Evolutionary conservation across 2,329 filamentous ascomycete species (phyloP).

Genomic region (Penicillium sp.): DNA sequence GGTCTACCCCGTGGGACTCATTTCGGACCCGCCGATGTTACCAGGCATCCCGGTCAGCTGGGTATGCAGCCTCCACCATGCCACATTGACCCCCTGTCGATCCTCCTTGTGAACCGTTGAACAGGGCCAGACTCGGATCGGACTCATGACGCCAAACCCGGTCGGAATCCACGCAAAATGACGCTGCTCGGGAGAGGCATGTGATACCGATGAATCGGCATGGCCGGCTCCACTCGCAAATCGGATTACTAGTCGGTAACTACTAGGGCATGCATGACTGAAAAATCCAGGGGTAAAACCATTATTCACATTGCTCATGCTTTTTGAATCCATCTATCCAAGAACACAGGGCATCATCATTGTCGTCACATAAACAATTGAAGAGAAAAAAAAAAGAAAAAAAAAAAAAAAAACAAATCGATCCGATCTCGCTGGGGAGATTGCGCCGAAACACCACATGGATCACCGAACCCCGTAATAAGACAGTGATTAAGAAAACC

Average conservation of each 20-base stretch:
- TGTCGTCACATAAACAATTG: background rate
- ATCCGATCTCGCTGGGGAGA: background rate
- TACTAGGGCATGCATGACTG: background rate
- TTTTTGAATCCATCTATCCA: constrained; percentile 6
- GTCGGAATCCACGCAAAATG: background rate
- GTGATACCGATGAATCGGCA: background rate
- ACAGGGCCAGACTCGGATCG: background rate
- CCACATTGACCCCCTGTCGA: background rate
- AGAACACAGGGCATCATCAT: constrained; percentile 1
- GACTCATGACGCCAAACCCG: background rate
- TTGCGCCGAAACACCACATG: background rate
- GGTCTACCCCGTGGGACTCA: background rate
- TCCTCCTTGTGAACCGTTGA: background rate
- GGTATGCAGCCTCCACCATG: background rate
- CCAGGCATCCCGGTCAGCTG: background rate
- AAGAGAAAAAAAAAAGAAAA: background rate
- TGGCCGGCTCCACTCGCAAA: background rate
- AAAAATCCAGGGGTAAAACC: background rate
- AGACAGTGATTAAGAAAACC: constrained; percentile 10
- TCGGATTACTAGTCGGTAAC: too few species aligned
- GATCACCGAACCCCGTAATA: constrained; percentile 4
- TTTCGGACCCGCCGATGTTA: background rate
- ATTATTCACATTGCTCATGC: constrained; percentile 6
- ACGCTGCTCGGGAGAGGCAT: background rate
- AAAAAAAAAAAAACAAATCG: background rate